Evolutionary conservation across 306 rosid genomes (phyloP), one percentile per base, ranked within the genome.

Genomic region (Dalbergia oliveri): DNA sequence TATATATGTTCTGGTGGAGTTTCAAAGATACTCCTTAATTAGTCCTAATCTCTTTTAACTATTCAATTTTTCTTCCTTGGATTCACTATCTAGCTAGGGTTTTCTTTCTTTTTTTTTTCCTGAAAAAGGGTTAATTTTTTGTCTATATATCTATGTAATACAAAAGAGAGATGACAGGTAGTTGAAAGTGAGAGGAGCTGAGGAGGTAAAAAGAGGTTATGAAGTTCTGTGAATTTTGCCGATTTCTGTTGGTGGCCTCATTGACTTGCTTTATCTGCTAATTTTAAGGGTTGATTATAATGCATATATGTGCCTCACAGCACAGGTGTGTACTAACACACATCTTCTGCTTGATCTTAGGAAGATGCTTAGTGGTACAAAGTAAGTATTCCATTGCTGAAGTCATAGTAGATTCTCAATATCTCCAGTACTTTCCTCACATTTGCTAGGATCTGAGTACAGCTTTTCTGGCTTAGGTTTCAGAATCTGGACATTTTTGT

Each of bases 301-400:
- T 58, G 35, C 13, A 21, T 23, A 21, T 21, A 19, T 58, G 64
- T 58, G 35, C 35, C 35, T 58, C 64, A 58, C 34, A 21, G 64
- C 15, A 58, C 35, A 58, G 64, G n/a, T 58, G 64, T 21, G 35
- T 58, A 9, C 31, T 26, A 26, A 21, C 15, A 21, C 23, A 0
- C 23, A 8, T 43, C 9, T 43, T 7, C 5, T 11, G 56, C 19
- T 31, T 31, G 66, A 53, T 56, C 37, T 31, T 47, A 47, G 71
- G 69, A 47, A 75, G 79, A 75, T 47, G 50, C 50, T 75, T 61
- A 18, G 62, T 75, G 71, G 62, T 70, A 75, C 70, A 75, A 75
- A 62, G 39, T 49, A 60, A 61, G 18, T 45, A 75, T 75, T 75
- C 71, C 62, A 47, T 62, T 75, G 79, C 71, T 75, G 70, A 75